Evolutionary conservation across 257 asterid genomes (phyloP).

Genomic region (Verbena officinalis): DNA sequence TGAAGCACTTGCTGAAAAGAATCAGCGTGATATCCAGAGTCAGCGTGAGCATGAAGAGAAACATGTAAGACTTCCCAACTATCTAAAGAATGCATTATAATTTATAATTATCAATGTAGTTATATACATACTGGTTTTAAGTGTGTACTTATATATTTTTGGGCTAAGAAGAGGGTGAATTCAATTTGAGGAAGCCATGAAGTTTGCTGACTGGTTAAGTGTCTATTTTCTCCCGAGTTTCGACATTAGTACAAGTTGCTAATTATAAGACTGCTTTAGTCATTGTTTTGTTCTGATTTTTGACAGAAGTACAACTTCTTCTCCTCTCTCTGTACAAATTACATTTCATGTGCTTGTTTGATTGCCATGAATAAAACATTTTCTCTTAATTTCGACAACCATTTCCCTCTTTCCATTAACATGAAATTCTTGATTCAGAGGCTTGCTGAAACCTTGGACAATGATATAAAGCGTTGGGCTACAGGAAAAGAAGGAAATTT

Average conservation of each 20-base stretch:
- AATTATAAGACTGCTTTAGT: background rate
- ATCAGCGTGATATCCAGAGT: constrained; percentile 78
- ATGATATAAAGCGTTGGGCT: constrained; percentile 81
- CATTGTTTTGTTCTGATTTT: background rate
- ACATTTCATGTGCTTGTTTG: constrained; percentile 1
- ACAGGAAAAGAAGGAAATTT: constrained; percentile 93
- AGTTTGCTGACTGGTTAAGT: background rate
- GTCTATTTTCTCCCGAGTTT: background rate
- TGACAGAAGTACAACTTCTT: no score
- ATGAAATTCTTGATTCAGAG: constrained; percentile 51
- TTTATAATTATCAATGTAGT: background rate
- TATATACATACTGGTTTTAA: background rate
- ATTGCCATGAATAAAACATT: background rate
- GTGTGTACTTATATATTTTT: background rate
- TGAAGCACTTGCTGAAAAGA: constrained; percentile 85
- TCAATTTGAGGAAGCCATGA: constrained; percentile 5
- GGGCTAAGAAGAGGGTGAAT: background rate
- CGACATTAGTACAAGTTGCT: background rate
- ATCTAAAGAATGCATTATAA: constrained; percentile 5
- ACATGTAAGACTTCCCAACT: constrained; percentile 54
- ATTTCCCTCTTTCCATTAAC: constrained; percentile 9
- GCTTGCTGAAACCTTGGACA: constrained; percentile 66
- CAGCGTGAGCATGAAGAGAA: constrained; percentile 87
- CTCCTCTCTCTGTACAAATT: background rate
- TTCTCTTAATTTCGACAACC: constrained; percentile 11